Percentiles rank a stretch among this genome's conserved stretches.
phyloP scores from a whole-genome alignment of 257 asterid genomes.

The Vinca minor region DNA sequence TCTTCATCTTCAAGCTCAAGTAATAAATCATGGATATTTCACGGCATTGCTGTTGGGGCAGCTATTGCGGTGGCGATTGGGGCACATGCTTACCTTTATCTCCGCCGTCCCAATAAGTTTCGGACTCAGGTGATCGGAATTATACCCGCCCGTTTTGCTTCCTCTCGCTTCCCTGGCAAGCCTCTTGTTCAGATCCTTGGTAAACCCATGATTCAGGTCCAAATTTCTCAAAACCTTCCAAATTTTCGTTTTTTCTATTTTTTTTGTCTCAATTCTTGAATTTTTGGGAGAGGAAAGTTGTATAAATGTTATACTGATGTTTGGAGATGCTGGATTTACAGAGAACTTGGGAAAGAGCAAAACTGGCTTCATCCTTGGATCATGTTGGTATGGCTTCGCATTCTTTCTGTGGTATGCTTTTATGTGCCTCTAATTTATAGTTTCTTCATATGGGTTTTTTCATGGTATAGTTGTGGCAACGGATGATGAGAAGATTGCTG shows the following conservation, averaged over 20 bases:
- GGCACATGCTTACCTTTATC: slow-evolving; percentile 40
- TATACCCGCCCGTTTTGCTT: too few relatives aligned
- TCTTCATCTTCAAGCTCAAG: too few relatives aligned
- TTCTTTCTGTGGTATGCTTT: neutral
- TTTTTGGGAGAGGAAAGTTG: neutral
- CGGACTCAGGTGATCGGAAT: slow-evolving; percentile 78
- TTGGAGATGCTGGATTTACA: slow-evolving; percentile 28
- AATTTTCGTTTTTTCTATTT: too few relatives aligned
- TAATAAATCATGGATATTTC: too few relatives aligned
- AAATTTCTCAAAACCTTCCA: too few relatives aligned
- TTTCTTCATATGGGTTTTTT: slow-evolving; percentile 14
- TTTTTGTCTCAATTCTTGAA: neutral
- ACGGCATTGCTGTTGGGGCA: too few relatives aligned
- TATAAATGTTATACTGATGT: slow-evolving; percentile 8
- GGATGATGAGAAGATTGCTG: slow-evolving; percentile 81
- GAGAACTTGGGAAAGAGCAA: too few relatives aligned
- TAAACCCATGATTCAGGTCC: slow-evolving; percentile 98
- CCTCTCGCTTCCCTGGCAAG: slow-evolving; percentile 78
- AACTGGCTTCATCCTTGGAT: too few relatives aligned
- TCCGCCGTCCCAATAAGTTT: slow-evolving; percentile 47
- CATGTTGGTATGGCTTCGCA: slow-evolving; percentile 46
- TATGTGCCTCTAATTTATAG: neutral
- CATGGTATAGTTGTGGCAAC: slow-evolving; percentile 73
- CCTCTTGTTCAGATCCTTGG: slow-evolving; percentile 85
- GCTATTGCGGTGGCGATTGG: slow-evolving; percentile 57